Evolutionary conservation across 192 early-diverging fungal genomes (phyloP).

Genomic region (Coemansia sp.): DNA sequence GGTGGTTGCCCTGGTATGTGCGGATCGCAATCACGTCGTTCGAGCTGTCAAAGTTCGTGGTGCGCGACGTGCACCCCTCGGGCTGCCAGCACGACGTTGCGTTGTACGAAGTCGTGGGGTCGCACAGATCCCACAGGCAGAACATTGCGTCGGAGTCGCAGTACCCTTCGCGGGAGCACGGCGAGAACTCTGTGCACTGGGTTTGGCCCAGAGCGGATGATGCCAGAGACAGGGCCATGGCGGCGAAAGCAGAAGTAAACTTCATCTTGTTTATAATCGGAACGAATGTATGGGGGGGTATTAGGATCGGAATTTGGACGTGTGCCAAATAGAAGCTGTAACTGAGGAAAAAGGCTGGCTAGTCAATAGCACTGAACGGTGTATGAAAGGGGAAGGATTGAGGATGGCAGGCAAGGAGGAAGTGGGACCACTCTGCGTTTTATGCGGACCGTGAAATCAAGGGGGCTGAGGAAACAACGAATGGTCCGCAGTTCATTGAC

Average conservation of each 20-base stretch:
- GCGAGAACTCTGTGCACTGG: constrained; percentile 38
- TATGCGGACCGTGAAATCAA: too few species aligned
- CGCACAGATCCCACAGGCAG: constrained; percentile 52
- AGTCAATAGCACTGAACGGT: too few species aligned
- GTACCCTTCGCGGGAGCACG: constrained; percentile 55
- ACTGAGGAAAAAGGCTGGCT: too few species aligned
- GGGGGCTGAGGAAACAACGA: too few species aligned
- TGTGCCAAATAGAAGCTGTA: too few species aligned
- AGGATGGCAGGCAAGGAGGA: too few species aligned
- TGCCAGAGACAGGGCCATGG: constrained; percentile 17
- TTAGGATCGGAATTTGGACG: too few species aligned
- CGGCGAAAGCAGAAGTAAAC: constrained; percentile 13
- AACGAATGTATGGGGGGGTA: background rate
- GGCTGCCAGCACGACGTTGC: constrained; percentile 46
- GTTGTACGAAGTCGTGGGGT: constrained; percentile 45
- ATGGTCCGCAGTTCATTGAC: too few species aligned
- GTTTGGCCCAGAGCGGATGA: constrained; percentile 33
- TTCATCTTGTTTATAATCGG: constrained; percentile 14
- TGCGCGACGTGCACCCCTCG: constrained; percentile 33
- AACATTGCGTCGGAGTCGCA: constrained; percentile 46
- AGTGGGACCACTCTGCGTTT: too few species aligned
- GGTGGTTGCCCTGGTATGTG: constrained; percentile 28
- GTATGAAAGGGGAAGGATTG: too few species aligned
- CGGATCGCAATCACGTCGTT: constrained; percentile 27
- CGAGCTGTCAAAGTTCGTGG: constrained; percentile 35